A percentile compares a stretch with the other conserved stretches of the same genome.
phyloP scores from a whole-genome alignment of 2,329 filamentous ascomycete genomes.

The Fusarium foetens region DNA sequence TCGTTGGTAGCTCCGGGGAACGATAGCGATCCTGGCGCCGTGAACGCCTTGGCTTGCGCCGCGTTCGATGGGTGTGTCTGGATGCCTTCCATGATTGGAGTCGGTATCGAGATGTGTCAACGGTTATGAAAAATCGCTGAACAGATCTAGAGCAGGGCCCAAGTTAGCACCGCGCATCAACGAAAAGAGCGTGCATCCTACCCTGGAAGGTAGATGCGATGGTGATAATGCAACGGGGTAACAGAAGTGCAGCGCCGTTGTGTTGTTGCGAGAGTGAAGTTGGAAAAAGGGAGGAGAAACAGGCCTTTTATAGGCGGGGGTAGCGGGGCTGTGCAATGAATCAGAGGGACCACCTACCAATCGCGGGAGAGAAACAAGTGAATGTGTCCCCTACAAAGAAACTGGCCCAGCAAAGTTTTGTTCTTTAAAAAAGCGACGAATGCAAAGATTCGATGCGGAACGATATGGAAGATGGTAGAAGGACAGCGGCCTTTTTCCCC shows the following conservation, averaged over 20 bases:
- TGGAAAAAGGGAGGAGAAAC: conserved; percentile 37
- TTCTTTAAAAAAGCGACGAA: conserved; percentile 39
- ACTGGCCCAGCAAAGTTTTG: conserved; percentile 46
- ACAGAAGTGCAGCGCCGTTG: conserved; percentile 12
- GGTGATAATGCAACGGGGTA: conserved; percentile 1
- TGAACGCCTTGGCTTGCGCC: conserved; percentile 94
- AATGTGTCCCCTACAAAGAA: conserved; percentile 87
- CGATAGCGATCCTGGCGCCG: conserved; percentile 89
- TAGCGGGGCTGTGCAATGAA: conserved; percentile 37
- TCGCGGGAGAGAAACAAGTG: conserved; percentile 93
- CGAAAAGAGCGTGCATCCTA: conserved; percentile 29
- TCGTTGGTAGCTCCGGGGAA: conserved; percentile 88
- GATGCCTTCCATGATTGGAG: conserved; percentile 81
- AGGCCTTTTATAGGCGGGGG: conserved; percentile 42
- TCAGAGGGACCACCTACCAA: conserved; percentile 62
- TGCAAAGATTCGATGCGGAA: conserved; percentile 37
- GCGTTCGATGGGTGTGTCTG: conserved; percentile 93
- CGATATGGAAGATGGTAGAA: conserved; percentile 13
- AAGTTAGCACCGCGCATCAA: conserved; percentile 41
- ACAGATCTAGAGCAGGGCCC: conserved; percentile 47
- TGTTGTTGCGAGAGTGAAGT: conserved; percentile 40
- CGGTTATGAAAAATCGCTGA: conserved; percentile 40
- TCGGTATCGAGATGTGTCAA: conserved; percentile 37
- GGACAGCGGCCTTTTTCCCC: background rate
- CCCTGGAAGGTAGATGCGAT: conserved; percentile 34